A percentile compares a stretch with the other conserved stretches of the same genome.
These are phyloP conservation scores for Alternaria dauci DNA, from an alignment of 2,329 filamentous ascomycete species.

Conservation along the genomic window DNA sequence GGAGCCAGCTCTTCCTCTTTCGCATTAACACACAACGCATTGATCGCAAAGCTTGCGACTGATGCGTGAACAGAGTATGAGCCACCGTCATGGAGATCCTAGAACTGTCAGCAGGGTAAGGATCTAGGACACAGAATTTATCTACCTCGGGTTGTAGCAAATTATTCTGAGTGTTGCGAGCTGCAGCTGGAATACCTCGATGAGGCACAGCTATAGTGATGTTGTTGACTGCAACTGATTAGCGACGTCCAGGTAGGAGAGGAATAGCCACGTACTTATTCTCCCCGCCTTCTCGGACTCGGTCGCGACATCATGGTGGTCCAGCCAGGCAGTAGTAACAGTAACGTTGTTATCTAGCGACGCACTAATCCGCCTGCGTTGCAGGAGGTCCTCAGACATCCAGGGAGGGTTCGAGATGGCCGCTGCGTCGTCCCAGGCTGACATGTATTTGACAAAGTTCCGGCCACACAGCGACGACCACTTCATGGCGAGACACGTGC, in stretches of 20 bases:
- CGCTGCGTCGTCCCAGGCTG: slow-evolving; percentile 7
- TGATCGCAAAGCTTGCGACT: slow-evolving; percentile 14
- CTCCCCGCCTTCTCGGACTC: slow-evolving; percentile 12
- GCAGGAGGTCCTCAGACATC: slow-evolving; percentile 8
- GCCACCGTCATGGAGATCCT: slow-evolving; percentile 13
- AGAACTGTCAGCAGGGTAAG: not conserved
- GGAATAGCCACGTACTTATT: not conserved
- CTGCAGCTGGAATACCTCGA: slow-evolving; percentile 13
- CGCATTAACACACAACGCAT: slow-evolving; percentile 10
- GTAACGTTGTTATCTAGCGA: slow-evolving; percentile 11
- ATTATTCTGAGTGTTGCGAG: slow-evolving; percentile 8
- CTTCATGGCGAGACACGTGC: slow-evolving; percentile 14
- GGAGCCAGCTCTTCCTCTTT: slow-evolving; percentile 13
- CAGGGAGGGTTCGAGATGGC: not conserved
- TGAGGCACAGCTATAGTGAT: slow-evolving; percentile 18
- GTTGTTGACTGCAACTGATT: slow-evolving; percentile 6
- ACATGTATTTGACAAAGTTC: slow-evolving; percentile 15
- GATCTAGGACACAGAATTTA: not conserved
- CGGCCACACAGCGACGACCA: slow-evolving; percentile 13
- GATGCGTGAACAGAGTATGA: slow-evolving; percentile 13
- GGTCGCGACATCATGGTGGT: not conserved
- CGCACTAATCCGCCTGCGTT: slow-evolving; percentile 10
- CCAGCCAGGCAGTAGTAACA: slow-evolving; percentile 14
- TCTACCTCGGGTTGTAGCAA: slow-evolving; percentile 12
- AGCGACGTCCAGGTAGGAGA: not conserved